Conservation (phyloP, 768 basidiomycete genomes). For the Cyathus striatus region DNA sequence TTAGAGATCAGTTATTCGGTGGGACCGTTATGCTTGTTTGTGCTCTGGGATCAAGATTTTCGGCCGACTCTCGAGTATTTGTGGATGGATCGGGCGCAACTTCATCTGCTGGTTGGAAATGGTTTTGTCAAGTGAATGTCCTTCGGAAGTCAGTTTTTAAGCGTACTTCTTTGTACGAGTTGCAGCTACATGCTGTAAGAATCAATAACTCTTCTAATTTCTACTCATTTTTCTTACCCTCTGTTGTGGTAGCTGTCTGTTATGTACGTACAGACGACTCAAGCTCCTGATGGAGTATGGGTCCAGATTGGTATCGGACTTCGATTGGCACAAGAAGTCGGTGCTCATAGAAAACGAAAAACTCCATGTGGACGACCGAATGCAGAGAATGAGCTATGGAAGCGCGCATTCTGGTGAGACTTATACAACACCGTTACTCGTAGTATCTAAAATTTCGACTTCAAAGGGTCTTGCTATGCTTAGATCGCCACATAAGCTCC, state of each 20-base stretch:
- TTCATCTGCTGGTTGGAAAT: constrained; percentile 56
- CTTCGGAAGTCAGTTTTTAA: constrained; percentile 55
- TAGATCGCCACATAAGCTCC: constrained; percentile 43
- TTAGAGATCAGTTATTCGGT: constrained; percentile 43
- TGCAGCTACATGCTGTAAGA: constrained; percentile 65
- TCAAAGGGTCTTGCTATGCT: constrained; percentile 42
- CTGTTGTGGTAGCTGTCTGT: constrained; percentile 36
- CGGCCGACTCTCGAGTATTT: constrained; percentile 58
- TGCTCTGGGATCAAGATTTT: constrained; percentile 57
- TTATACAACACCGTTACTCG: neutral
- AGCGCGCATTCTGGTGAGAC: constrained; percentile 55
- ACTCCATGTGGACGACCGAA: constrained; percentile 16
- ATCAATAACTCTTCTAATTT: no score
- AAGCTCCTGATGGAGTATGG: constrained; percentile 55
- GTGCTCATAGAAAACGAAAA: constrained; percentile 51
- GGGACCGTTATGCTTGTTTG: constrained; percentile 55
- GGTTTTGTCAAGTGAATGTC: constrained; percentile 61
- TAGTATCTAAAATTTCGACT: neutral
- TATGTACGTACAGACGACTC: constrained; percentile 42
- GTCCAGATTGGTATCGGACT: constrained; percentile 61
- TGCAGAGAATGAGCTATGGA: constrained; percentile 69
- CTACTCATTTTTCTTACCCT: neutral
- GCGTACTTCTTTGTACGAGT: constrained; percentile 60
- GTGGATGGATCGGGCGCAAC: constrained; percentile 37
- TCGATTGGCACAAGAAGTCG: constrained; percentile 69